Percentiles rank a stretch among this genome's conserved stretches.
These are phyloP conservation scores for Chlamydomonas reinhardtii DNA, from an alignment of 163 green algal species.

Conservation along the genomic window DNA sequence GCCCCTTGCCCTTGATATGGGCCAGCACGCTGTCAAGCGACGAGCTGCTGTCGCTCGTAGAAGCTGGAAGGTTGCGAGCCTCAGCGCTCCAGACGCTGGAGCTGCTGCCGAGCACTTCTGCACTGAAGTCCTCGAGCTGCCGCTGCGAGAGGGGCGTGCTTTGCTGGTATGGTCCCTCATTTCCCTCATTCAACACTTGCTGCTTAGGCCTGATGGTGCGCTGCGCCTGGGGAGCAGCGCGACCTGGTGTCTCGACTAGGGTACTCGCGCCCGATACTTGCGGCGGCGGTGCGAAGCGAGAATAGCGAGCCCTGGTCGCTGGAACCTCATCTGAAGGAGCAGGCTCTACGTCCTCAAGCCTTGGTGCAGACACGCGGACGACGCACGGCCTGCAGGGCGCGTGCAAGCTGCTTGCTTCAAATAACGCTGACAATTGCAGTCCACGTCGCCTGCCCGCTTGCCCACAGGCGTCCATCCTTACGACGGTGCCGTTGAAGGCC, in stretches of 20 bases:
- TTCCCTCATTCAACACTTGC: not conserved
- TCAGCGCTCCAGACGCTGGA: conserved; percentile 40
- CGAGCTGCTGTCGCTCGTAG: conserved; percentile 11
- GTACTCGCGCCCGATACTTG: no score
- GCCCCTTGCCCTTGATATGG: not conserved
- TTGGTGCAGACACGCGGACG: conserved; percentile 7
- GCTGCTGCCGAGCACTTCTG: not conserved
- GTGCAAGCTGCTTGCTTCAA: not conserved
- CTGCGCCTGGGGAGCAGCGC: no score
- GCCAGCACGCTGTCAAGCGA: not conserved
- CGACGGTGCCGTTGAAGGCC: no score
- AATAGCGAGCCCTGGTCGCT: conserved; percentile 21
- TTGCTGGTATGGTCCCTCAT: not conserved
- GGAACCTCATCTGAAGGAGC: conserved; percentile 28
- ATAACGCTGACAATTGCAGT: not conserved
- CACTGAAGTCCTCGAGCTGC: conserved; percentile 25
- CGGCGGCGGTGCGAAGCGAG: conserved; percentile 14
- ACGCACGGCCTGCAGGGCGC: conserved; percentile 18
- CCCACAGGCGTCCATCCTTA: no score
- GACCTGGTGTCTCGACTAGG: no score
- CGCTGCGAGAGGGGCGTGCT: conserved; percentile 9
- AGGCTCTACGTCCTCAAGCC: conserved; percentile 26
- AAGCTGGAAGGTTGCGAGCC: conserved; percentile 7
- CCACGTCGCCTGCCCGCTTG: no score
- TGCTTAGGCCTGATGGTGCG: no score